Conservation (phyloP, 108 stramenopile genomes). For the Skeletonema marinoi region DNA sequence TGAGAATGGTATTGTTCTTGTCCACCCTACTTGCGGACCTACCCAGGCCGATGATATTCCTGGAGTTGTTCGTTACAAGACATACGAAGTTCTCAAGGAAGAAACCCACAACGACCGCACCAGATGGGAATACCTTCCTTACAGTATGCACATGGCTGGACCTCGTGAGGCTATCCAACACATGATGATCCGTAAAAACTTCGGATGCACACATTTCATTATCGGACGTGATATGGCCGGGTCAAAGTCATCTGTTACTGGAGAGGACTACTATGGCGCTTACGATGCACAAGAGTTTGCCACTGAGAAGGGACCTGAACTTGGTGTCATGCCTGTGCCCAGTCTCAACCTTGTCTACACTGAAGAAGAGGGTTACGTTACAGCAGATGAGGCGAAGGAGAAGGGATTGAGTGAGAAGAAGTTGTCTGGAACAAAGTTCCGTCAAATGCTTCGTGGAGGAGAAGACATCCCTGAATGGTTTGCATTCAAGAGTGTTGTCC, state of each 20-base stretch:
- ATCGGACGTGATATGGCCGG: constrained; percentile 99
- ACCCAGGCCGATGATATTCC: constrained; percentile 98
- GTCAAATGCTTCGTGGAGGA: constrained; percentile 97
- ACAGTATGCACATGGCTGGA: constrained; percentile 99
- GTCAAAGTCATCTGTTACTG: constrained; percentile 94
- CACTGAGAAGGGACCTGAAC: constrained; percentile 78
- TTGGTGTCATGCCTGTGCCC: constrained; percentile 95
- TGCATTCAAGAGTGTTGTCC: constrained; percentile 97
- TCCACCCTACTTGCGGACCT: constrained; percentile 99
- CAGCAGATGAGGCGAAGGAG: constrained; percentile 96
- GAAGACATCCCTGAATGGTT: constrained; percentile 99
- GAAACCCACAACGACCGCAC: constrained; percentile 95
- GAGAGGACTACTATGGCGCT: constrained; percentile 99
- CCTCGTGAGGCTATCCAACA: constrained; percentile 99
- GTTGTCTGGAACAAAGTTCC: constrained; percentile 98
- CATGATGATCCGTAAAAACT: constrained; percentile 99
- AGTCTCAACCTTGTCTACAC: constrained; percentile 97
- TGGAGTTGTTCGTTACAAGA: constrained; percentile 94
- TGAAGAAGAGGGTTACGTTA: constrained; percentile 97
- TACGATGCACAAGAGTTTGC: constrained; percentile 99
- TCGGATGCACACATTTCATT: constrained; percentile 99
- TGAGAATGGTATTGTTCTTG: constrained; percentile 91
- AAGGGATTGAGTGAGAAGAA: constrained; percentile 86
- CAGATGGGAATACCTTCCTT: constrained; percentile 97
- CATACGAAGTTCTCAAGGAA: constrained; percentile 96